Evolutionary conservation across 768 basidiomycete species (phyloP).

Genomic region (Boletellus emodensis): DNA sequence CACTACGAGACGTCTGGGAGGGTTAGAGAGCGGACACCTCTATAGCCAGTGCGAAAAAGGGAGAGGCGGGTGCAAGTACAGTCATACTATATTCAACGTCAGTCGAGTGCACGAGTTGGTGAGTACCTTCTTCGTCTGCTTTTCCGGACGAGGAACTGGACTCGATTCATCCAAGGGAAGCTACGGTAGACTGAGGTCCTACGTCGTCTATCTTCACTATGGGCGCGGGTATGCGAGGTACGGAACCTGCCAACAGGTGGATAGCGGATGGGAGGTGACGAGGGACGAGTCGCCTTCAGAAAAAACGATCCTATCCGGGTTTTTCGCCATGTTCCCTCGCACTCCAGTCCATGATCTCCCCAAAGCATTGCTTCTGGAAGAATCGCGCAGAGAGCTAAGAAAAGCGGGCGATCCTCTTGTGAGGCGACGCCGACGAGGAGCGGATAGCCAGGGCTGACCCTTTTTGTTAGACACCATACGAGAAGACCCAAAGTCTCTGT

Average conservation of each 20-base stretch:
- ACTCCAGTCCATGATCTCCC: too few relatives aligned
- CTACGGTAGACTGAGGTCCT: constrained; percentile 1
- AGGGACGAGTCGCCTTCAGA: too few relatives aligned
- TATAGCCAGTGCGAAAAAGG: constrained; percentile 6
- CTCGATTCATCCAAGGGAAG: background rate
- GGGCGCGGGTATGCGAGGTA: constrained; percentile 16
- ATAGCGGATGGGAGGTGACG: too few relatives aligned
- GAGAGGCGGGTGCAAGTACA: constrained; percentile 12
- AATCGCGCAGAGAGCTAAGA: constrained; percentile 7
- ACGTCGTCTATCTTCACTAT: constrained; percentile 7
- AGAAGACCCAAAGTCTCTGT: constrained; percentile 8
- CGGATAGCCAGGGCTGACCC: background rate
- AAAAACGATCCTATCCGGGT: too few relatives aligned
- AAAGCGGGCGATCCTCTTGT: constrained; percentile 8
- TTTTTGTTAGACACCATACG: constrained; percentile 5
- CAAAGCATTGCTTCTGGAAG: background rate
- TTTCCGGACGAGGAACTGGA: too few relatives aligned
- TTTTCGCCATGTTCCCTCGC: too few relatives aligned
- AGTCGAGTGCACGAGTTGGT: constrained; percentile 13
- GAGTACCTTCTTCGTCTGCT: background rate
- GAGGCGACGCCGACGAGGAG: background rate
- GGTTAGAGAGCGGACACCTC: background rate
- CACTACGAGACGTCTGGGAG: constrained; percentile 1
- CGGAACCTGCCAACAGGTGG: background rate
- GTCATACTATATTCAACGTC: constrained; percentile 18